phyloP scores from a whole-genome alignment of 257 asterid species.

The Oldenlandia corymbosa region DNA sequence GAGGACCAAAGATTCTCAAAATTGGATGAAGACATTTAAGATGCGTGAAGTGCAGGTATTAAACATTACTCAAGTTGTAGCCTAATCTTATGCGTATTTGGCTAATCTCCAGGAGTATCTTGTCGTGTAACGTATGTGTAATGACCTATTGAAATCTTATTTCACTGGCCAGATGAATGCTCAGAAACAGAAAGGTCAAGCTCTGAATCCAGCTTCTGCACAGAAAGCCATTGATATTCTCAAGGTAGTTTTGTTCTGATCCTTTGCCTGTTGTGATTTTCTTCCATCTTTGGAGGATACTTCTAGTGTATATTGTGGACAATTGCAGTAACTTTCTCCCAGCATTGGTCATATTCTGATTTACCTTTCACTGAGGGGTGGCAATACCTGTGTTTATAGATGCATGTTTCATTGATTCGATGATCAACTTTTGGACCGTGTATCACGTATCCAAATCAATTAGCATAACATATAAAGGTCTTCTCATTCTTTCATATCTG shows the following conservation, averaged over 20 bases:
- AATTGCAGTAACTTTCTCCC: too few species aligned
- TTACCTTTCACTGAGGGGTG: too few species aligned
- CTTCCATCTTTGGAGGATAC: not conserved
- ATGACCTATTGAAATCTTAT: not conserved
- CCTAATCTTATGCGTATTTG: not conserved
- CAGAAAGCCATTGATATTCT: constrained; percentile 76
- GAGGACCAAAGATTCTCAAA: constrained; percentile 80
- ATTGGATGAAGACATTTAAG: constrained; percentile 92
- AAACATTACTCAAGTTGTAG: not conserved
- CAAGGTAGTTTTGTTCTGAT: constrained; percentile 40
- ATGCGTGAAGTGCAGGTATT: constrained; percentile 76
- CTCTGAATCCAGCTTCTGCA: constrained; percentile 61
- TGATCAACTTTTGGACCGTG: not conserved
- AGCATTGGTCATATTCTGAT: too few species aligned
- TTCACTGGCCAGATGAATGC: constrained; percentile 51
- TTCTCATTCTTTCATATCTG: too few species aligned
- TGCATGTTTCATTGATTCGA: not conserved
- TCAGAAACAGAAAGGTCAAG: constrained; percentile 86
- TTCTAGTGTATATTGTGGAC: too few species aligned
- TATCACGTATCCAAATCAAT: not conserved
- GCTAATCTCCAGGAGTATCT: not conserved
- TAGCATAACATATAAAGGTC: too few species aligned
- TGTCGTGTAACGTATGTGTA: not conserved
- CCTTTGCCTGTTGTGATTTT: constrained; percentile 1
- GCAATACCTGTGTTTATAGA: not conserved